These are phyloP conservation scores for Solanum hybrid DNA, from an alignment of 305 asterid genomes.

Conservation along the genomic window DNA sequence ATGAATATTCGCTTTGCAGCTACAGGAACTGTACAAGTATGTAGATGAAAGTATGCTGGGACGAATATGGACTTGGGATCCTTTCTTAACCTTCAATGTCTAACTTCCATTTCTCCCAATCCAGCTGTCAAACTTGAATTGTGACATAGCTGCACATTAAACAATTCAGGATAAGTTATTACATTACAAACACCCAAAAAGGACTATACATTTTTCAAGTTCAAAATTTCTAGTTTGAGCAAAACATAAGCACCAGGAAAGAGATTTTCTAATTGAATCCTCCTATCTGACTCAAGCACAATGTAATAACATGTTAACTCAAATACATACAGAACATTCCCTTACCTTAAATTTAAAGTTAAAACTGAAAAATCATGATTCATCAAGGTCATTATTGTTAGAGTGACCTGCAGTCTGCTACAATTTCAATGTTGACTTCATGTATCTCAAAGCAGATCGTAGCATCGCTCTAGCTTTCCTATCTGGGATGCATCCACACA, in stretches of 20 bases:
- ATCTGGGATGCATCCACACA: conserved; percentile 79
- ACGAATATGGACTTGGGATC: background rate
- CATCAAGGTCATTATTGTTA: background rate
- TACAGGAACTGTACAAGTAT: background rate
- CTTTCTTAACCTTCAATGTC: background rate
- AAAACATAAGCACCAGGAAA: background rate
- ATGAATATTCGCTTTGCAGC: background rate
- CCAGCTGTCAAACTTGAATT: background rate
- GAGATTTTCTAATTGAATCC: background rate
- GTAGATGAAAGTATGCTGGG: background rate
- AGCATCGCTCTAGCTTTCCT: conserved; percentile 91
- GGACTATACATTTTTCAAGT: background rate
- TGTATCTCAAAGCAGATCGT: conserved; percentile 80
- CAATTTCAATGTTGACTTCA: conserved; percentile 49
- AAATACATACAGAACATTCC: background rate
- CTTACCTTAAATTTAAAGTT: background rate
- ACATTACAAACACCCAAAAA: background rate
- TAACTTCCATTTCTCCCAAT: background rate
- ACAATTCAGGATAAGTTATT: background rate
- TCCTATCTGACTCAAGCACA: background rate
- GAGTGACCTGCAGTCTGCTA: conserved; percentile 18
- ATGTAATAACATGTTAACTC: background rate
- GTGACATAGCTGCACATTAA: background rate
- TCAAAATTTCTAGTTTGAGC: background rate
- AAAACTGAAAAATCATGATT: background rate